These are phyloP conservation scores for Cercophora scortea DNA, from an alignment of 495 filamentous ascomycete genomes.

Conservation along the genomic window DNA sequence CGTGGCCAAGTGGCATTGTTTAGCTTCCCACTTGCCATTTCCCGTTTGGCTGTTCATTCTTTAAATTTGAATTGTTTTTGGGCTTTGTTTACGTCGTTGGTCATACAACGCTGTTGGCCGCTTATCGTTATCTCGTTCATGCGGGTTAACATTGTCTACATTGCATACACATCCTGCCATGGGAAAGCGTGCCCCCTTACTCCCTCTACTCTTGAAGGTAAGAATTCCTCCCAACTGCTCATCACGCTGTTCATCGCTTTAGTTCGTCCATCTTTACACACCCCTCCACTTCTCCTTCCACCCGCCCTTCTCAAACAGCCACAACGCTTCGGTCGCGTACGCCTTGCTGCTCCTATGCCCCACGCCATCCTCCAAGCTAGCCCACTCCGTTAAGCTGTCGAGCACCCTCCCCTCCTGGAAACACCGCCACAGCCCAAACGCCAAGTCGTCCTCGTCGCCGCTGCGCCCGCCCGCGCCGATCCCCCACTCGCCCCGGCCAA, in stretches of 20 bases:
- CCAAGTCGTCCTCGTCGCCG: constrained; percentile 42
- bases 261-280: background rate
- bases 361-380: constrained; percentile 39
- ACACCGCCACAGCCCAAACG: constrained; percentile 61
- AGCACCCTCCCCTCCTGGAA: constrained; percentile 73
- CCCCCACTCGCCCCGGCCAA: constrained; percentile 76
- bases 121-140: no score
- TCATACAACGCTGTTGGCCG: no score
- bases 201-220: background rate
- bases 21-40: no score
- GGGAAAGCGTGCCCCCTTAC: no score
- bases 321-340: constrained; percentile 85
- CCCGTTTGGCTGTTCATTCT: no score
- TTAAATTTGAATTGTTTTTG: no score
- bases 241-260: background rate
- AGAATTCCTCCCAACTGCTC: background rate
- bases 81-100: no score
- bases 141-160: no score
- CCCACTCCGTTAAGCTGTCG: constrained; percentile 62
- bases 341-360: constrained; percentile 56
- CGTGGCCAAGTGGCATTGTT: no score
- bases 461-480: constrained; percentile 43
- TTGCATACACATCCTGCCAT: no score
- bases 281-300: constrained; percentile 41
- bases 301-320: constrained; percentile 82